Conservation (phyloP, 108 stramenopile species). For the Pseudonitzschia multiseries region DNA sequence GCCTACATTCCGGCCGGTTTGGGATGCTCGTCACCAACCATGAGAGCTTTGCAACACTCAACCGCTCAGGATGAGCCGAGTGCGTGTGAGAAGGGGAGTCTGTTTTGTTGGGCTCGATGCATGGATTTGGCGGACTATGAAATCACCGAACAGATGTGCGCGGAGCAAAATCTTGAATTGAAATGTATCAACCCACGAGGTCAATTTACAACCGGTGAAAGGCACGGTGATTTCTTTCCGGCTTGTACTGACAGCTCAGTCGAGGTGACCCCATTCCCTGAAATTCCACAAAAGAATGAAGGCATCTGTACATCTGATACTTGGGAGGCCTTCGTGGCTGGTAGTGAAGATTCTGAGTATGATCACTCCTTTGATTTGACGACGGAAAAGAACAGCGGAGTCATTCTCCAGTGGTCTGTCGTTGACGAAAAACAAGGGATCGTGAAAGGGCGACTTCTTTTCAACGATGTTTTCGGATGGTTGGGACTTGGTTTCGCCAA, state of each 20-base stretch:
- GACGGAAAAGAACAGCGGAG: slow-evolving; percentile 11
- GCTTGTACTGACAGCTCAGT: slow-evolving; percentile 16
- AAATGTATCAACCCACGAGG: slow-evolving; percentile 61
- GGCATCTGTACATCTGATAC: slow-evolving; percentile 10
- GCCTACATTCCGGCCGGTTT: slow-evolving; percentile 19
- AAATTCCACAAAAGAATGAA: slow-evolving; percentile 9
- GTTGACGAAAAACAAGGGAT: slow-evolving; percentile 26
- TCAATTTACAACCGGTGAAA: slow-evolving; percentile 43
- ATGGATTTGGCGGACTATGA: slow-evolving; percentile 48
- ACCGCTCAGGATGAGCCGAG: background rate
- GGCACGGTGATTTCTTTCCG: slow-evolving; percentile 25
- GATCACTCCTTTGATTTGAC: slow-evolving; percentile 14
- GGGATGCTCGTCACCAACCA: slow-evolving; percentile 41
- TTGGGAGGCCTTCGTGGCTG: slow-evolving; percentile 9
- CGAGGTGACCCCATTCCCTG: background rate
- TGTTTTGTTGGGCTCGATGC: slow-evolving; percentile 83
- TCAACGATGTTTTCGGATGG: slow-evolving; percentile 58
- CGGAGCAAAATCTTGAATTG: slow-evolving; percentile 45
- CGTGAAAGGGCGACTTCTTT: slow-evolving; percentile 47
- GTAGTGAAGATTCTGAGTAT: background rate
- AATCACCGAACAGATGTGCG: slow-evolving; percentile 54
- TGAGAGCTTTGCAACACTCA: slow-evolving; percentile 40
- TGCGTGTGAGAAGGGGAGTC: slow-evolving; percentile 52
- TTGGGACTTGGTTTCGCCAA: slow-evolving; percentile 17
- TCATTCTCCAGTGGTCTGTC: slow-evolving; percentile 43